These are phyloP conservation scores for Meripilus lineatus DNA, from an alignment of 1,284 basidiomycete species.

Conservation along the genomic window DNA sequence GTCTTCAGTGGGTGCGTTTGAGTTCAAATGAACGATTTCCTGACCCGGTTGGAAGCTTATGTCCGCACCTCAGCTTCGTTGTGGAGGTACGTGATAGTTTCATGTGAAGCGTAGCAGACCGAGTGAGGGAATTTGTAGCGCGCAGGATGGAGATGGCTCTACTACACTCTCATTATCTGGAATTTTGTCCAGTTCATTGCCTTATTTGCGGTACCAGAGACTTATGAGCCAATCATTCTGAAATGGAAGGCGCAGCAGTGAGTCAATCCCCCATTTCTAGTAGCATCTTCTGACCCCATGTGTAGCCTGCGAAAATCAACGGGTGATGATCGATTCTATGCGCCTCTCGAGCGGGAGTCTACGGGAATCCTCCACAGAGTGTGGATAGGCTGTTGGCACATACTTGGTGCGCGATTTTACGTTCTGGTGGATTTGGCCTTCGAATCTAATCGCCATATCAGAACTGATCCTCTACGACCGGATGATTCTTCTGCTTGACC, in stretches of 20 bases:
- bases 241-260: slow-evolving; percentile 46
- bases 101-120: background rate
- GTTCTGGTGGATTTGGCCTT: background rate
- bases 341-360: slow-evolving; percentile 47
- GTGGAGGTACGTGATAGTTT: slow-evolving; percentile 32
- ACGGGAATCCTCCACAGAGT: slow-evolving; percentile 36
- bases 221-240: slow-evolving; percentile 62
- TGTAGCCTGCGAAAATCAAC: slow-evolving; percentile 50
- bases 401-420: slow-evolving; percentile 57
- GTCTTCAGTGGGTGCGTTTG: slow-evolving; percentile 53
- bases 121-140: slow-evolving; percentile 31
- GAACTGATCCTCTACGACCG: slow-evolving; percentile 66
- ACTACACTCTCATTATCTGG: slow-evolving; percentile 65
- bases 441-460: slow-evolving; percentile 22
- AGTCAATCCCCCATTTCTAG: slow-evolving; percentile 4
- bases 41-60: too few species aligned
- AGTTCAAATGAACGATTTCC: too few species aligned
- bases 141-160: slow-evolving; percentile 76
- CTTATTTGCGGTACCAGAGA: slow-evolving; percentile 66
- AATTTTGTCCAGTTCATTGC: slow-evolving; percentile 42
- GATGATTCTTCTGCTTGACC: slow-evolving; percentile 70
- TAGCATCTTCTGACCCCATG: background rate
- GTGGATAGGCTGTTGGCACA: slow-evolving; percentile 39
- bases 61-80: slow-evolving; percentile 29
- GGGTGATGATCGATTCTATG: slow-evolving; percentile 49